A percentile compares a stretch with the other conserved stretches of the same genome.
phyloP scores from a whole-genome alignment of 2,329 filamentous ascomycete genomes.

The Aspergillus ruber region DNA sequence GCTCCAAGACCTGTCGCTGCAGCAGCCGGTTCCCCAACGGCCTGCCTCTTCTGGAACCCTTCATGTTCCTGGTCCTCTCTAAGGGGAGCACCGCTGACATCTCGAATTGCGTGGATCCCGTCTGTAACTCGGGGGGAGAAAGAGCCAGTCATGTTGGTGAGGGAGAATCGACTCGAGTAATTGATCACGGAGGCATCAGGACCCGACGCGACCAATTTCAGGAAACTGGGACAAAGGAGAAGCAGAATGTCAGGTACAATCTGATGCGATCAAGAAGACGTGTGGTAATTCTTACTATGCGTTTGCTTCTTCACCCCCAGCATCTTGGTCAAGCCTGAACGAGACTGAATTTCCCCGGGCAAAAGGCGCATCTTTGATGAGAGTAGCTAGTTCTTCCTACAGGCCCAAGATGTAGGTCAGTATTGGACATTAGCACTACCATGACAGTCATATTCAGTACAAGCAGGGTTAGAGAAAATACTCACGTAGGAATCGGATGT shows the following conservation, averaged over 20 bases:
- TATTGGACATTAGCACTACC: not conserved
- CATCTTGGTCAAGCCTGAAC: constrained; percentile 38
- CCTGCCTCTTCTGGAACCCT: constrained; percentile 27
- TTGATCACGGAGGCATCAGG: constrained; percentile 51
- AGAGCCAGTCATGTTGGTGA: constrained; percentile 57
- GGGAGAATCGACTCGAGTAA: constrained; percentile 59
- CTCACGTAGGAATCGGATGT: constrained; percentile 41
- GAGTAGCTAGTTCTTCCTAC: constrained; percentile 37
- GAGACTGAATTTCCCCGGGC: constrained; percentile 37
- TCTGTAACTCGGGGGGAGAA: constrained; percentile 39
- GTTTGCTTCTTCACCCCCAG: constrained; percentile 44
- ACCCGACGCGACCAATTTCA: constrained; percentile 53
- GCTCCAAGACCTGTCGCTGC: not conserved
- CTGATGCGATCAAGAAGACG: not conserved
- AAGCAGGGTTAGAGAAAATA: constrained; percentile 4
- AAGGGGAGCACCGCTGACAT: constrained; percentile 19
- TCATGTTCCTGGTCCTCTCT: constrained; percentile 15
- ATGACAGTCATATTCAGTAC: not conserved
- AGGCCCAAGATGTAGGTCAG: not conserved
- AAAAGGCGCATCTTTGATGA: constrained; percentile 34
- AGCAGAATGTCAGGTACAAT: not conserved
- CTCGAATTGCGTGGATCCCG: constrained; percentile 31
- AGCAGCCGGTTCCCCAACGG: constrained; percentile 7
- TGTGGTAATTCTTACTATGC: constrained; percentile 47
- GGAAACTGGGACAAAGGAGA: constrained; percentile 40